phyloP scores from a whole-genome alignment of 2,329 filamentous ascomycete genomes.

The Fusarium papillatum region DNA sequence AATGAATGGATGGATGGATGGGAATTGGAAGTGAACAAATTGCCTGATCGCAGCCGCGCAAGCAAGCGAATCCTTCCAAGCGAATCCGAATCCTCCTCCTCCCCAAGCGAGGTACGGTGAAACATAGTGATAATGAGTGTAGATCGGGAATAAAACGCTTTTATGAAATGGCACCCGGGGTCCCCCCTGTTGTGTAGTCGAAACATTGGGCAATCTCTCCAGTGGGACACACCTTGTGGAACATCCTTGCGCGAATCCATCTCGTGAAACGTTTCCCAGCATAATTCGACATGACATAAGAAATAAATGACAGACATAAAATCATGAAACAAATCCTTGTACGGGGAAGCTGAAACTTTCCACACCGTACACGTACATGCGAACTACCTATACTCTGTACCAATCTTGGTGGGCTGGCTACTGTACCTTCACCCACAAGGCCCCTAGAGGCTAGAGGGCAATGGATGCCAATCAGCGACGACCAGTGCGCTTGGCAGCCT shows the following conservation, averaged over 20 bases:
- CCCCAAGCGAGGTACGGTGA: background rate
- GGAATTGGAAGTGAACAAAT: background rate
- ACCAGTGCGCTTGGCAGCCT: background rate
- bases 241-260: background rate
- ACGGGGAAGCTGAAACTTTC: background rate
- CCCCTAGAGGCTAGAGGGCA: too few species aligned
- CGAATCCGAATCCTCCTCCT: background rate
- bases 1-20: background rate
- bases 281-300: background rate
- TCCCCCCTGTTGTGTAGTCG: background rate
- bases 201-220: background rate
- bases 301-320: background rate
- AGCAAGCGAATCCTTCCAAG: background rate
- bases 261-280: background rate
- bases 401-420: background rate
- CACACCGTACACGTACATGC: background rate
- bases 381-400: background rate
- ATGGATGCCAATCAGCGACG: background rate
- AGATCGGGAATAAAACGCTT: background rate
- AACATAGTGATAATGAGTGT: background rate
- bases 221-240: background rate
- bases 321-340: background rate
- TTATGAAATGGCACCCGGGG: background rate
- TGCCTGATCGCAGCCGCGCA: background rate
- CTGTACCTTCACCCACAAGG: background rate